These are phyloP conservation scores for Petunia secreta DNA, from an alignment of 257 asterid species.

Conservation along the genomic window DNA sequence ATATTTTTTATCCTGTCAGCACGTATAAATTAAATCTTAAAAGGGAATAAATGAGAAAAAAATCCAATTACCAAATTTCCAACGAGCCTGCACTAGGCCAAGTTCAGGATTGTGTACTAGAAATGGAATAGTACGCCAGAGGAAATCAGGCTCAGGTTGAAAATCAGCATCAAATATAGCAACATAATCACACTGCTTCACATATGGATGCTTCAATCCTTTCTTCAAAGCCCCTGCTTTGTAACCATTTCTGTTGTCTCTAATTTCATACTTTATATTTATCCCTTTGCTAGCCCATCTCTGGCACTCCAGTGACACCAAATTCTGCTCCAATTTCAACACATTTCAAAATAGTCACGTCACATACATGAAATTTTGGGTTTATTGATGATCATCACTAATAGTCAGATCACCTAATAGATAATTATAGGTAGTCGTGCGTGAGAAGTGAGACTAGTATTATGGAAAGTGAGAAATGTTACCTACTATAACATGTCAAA, in stretches of 20 bases:
- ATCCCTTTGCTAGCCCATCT: slow-evolving; percentile 69
- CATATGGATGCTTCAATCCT: slow-evolving; percentile 57
- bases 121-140: slow-evolving; percentile 51
- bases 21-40: background rate
- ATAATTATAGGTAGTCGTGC: too few relatives aligned
- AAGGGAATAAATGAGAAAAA: background rate
- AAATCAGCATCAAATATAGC: slow-evolving; percentile 80
- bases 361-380: too few relatives aligned
- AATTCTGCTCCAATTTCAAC: slow-evolving; percentile 37
- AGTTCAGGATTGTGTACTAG: slow-evolving; percentile 57
- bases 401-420: too few relatives aligned
- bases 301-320: slow-evolving; percentile 63
- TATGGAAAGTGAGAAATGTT: too few relatives aligned
- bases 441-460: too few relatives aligned
- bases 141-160: slow-evolving; percentile 66
- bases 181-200: slow-evolving; percentile 55
- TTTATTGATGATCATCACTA: too few relatives aligned
- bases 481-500: too few relatives aligned
- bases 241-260: slow-evolving; percentile 61
- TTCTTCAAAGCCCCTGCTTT: slow-evolving; percentile 69
- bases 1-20: too few relatives aligned
- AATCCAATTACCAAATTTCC: slow-evolving; percentile 58
- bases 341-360: background rate
- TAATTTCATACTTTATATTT: slow-evolving; percentile 55
- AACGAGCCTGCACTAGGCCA: slow-evolving; percentile 69